Conservation (phyloP, 495 filamentous ascomycete species). For the Lasiosphaeriaceae sp. region DNA sequence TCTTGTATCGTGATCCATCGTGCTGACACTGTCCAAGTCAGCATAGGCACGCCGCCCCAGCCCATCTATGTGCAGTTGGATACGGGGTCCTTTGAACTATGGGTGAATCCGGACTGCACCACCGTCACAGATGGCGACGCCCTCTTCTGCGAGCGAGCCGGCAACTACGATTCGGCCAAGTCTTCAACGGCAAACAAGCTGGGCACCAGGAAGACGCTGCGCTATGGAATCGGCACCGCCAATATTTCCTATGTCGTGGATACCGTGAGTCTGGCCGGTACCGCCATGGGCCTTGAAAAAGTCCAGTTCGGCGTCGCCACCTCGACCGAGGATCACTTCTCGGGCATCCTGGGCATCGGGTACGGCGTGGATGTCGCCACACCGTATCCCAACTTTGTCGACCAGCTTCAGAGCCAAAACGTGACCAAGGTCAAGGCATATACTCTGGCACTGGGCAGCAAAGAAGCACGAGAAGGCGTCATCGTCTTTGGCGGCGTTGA, state of each 20-base stretch:
- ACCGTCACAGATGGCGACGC: conserved; percentile 33
- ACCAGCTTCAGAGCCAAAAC: conserved; percentile 38
- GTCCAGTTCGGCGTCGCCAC: conserved; percentile 46
- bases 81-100: conserved; percentile 49
- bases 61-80: conserved; percentile 46
- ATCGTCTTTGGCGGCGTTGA: conserved; percentile 93
- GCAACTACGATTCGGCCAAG: conserved; percentile 33
- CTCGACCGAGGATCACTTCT: conserved; percentile 36
- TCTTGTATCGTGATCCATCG: neutral
- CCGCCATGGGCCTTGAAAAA: conserved; percentile 26
- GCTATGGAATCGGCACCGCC: conserved; percentile 45
- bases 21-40: conserved; percentile 33
- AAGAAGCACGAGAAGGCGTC: conserved; percentile 55
- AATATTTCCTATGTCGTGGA: conserved; percentile 44
- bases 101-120: conserved; percentile 48
- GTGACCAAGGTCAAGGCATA: conserved; percentile 43
- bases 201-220: conserved; percentile 31
- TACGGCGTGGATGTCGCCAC: conserved; percentile 40
- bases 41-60: conserved; percentile 46
- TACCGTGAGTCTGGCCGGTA: conserved; percentile 37
- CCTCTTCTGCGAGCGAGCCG: conserved; percentile 39
- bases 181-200: conserved; percentile 34
- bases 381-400: conserved; percentile 43
- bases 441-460: conserved; percentile 45
- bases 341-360: conserved; percentile 47